Evolutionary conservation across 768 basidiomycete genomes (phyloP), one percentile per base, ranked within the genome.

Genomic region (Tremella yokohamensis): DNA sequence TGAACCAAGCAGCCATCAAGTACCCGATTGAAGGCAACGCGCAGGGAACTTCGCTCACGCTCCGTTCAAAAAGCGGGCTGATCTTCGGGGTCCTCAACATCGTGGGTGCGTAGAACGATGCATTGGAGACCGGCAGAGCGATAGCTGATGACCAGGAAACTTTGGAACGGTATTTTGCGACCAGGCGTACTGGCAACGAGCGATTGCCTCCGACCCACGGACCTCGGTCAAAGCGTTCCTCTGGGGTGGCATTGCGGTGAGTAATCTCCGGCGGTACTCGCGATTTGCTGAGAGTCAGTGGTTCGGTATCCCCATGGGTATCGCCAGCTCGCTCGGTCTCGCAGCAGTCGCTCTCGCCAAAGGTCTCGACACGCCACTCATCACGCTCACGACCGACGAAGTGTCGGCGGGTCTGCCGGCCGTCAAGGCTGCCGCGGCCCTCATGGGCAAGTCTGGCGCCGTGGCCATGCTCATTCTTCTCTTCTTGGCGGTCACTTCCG

Each of bases 141-240:
- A 4, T 8, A 34, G 55, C 57, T 57, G 29, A 52, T 19, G 19
- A 6, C 29, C 29, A 34, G 29, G 29, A 34, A 34, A 20, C 39
- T 16, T 34, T 19, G 51, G 49, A 26, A 83, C 81, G 9, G 83
- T 85, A 2, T 76, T 74, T 60, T 63, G 62, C 48, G 72, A 75
- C 58, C 85, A 88, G 68, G 86, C 88, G 0, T 97, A 94, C 76
- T 94, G 89, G 76, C 89, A 91, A 70, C 83, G 90, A 12, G 91
- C 91, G 1, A 90, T 96, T 69, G 92, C 93, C 1, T 87, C 85
- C 59, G 79, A 85, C 15, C 90, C 90, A 0, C 85, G 84, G 1
- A 85, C 82, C n/a, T 87, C 87, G 12, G 90, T 93, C 58, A 92
- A 91, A 75, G 92, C 88, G 0, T 97, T 90, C 78, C 79, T 93